Evolutionary conservation across 108 stramenopile genomes (phyloP), one percentile per base, ranked within the genome.

Genomic region (Conticribra weissflogii): DNA sequence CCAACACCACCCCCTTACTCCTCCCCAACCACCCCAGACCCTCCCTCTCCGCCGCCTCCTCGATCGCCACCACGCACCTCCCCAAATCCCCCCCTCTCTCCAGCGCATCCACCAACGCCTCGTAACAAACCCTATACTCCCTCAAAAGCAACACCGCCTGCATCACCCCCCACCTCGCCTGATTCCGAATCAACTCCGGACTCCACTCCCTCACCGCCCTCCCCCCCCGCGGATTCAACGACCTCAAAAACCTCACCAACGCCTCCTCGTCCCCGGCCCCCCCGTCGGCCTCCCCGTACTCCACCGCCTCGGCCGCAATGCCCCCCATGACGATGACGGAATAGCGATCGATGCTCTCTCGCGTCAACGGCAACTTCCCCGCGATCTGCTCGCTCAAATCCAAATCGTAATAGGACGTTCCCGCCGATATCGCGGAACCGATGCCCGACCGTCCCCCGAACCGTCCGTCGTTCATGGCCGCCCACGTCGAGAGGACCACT

Each of bases 281-380:
- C 18, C 97, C 97, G 62, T 97, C 91, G n/a, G 94, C 88, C 19
- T 74, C 57, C 9, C 88, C 88, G 76, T 81, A 96, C 31, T 80
- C 59, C 12, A 94, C 31, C 2, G 97, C 96, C 81, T 97, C 97
- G 0, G 97, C 97, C 8, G 96, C 97, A 18, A 97, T 97, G 7
- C 97, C 96, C 17, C 86, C 96, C 97, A 97, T 91, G 44, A 96
- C 94, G 56, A 97, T 93, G 27, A 96, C 86, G 19, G 79, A 82
- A 67, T 92, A 97, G 18, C 97, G 83, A 81, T 98, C 97, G 36
- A 98, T 85, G n/a, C 85, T 74, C 0, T 88, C 79, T 32, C 89
- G 71, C 15, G 88, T 93, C 30, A 98, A 53, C 24, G 79, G 77
- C 23, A 67, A 68, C 17, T 67, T 46, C 3, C 61, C 70, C n/a